These are phyloP conservation scores for Pelagophyceae sp. DNA, from an alignment of 352 stramenopile species.

Conservation along the genomic window DNA sequence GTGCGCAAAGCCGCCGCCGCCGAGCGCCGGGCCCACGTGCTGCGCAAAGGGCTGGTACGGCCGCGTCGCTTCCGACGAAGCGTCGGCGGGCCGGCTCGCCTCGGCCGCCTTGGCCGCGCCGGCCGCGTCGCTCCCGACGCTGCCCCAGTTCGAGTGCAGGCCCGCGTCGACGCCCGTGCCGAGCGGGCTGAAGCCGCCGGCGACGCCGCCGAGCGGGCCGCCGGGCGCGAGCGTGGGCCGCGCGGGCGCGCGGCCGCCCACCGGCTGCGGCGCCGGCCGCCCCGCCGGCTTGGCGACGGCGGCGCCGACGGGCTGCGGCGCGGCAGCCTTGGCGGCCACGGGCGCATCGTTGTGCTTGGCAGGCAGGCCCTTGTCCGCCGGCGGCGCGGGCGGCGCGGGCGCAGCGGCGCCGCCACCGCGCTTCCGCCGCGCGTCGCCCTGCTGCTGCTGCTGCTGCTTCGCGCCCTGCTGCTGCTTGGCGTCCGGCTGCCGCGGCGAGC, in stretches of 20 bases:
- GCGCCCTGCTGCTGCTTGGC: not conserved
- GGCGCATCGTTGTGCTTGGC: not conserved
- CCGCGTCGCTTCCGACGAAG: not conserved
- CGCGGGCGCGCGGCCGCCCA: not conserved
- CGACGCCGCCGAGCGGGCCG: not conserved
- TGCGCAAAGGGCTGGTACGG: not conserved
- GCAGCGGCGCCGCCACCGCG: too few species aligned
- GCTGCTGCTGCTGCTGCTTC: not conserved
- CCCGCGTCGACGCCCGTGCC: not conserved
- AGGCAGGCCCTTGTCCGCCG: too few species aligned
- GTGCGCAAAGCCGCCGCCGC: not conserved
- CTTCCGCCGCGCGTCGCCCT: not conserved
- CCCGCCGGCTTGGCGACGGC: not conserved
- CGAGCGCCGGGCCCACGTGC: not conserved
- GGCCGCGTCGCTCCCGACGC: not conserved
- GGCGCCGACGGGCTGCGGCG: not conserved
- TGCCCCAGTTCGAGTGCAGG: not conserved
- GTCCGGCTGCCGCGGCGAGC: not conserved
- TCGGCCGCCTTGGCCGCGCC: not conserved
- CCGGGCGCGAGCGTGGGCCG: too few species aligned
- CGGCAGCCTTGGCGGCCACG: not conserved
- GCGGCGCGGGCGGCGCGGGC: too few species aligned
- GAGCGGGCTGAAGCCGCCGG: not conserved
- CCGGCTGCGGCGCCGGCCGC: not conserved
- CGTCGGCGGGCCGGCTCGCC: not conserved